Evolutionary conservation across 2,329 filamentous ascomycete genomes (phyloP).

Genomic region (Fusarium lateritium): DNA sequence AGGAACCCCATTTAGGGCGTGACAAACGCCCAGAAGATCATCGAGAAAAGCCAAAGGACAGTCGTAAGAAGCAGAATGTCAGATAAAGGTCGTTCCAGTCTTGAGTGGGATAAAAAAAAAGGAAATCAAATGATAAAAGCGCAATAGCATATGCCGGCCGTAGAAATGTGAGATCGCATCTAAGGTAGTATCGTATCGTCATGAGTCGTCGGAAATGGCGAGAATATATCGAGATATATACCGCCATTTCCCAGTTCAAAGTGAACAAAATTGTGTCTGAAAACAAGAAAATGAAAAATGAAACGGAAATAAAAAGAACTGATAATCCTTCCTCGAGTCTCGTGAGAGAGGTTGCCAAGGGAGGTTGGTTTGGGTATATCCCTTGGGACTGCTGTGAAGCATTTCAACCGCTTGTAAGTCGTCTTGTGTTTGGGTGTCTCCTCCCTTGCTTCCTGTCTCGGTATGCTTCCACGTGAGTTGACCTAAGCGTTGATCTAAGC

Average conservation of each 20-base stretch:
- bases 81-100: slow-evolving; percentile 22
- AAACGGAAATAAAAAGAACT: slow-evolving; percentile 11
- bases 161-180: slow-evolving; percentile 43
- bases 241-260: slow-evolving; percentile 30
- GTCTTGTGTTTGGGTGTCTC: slow-evolving; percentile 43
- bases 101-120: slow-evolving; percentile 20
- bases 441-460: slow-evolving; percentile 25
- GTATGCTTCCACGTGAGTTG: slow-evolving; percentile 26
- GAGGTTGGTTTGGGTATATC: slow-evolving; percentile 50
- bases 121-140: slow-evolving; percentile 3
- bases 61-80: not conserved
- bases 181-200: slow-evolving; percentile 49
- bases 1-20: not conserved
- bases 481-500: slow-evolving; percentile 35
- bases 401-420: slow-evolving; percentile 56
- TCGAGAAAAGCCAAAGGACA: not conserved
- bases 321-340: slow-evolving; percentile 38
- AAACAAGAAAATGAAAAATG: slow-evolving; percentile 11
- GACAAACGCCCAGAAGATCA: slow-evolving; percentile 1
- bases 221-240: slow-evolving; percentile 24
- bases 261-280: slow-evolving; percentile 1
- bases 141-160: slow-evolving; percentile 32
- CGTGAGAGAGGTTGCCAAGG: slow-evolving; percentile 48
- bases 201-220: slow-evolving; percentile 44
- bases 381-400: slow-evolving; percentile 56